Evolutionary conservation across 2,329 filamentous ascomycete genomes (phyloP), one percentile per base, ranked within the genome.

Genomic region (Aspergillus transmontanensis): DNA sequence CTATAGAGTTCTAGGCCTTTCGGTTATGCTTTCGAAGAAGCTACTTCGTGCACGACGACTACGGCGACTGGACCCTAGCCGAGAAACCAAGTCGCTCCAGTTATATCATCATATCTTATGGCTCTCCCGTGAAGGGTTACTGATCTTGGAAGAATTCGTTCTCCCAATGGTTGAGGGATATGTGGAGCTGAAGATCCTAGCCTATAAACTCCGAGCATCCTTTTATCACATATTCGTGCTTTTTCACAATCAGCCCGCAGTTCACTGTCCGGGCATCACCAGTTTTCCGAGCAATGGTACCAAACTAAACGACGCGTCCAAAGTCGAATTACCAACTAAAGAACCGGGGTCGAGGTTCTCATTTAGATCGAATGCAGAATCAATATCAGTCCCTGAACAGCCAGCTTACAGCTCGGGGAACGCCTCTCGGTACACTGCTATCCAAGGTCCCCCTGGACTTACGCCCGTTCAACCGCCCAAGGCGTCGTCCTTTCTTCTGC

Each of bases 181-280:
- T 79, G 88, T 84, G 73, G 94, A 96, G 76, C 87, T 97, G 62
- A 94, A 93, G 73, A 94, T 98, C 51, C 85, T 99, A 66, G 90
- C 92, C 23, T 92, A 93, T 76, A 99, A 98, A 79, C 85, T 99
- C 16, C 89, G 93, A 64, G 95, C 95, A 19, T 96, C 93, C 23
- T 96, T 98, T 75, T 95, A 96, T 72, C 94, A 99, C 80, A 93
- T 99, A 68, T 97, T 97, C 76, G 95, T 96, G 59, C 86, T 98
- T 14, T 98, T 97, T 75, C 93, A 97, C 81, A 97, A 97, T 78
- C 88, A 92, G 59, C 94, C 94, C 0, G 85, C 90, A 0, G 86
- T 97, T 61, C 89, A 89, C 51, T 82, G 84, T 41, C 84, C 87
- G 72, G 84, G 84, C 23, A 80, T 86, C 63, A 81, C 82, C 51